Conservation (phyloP, 2,329 filamentous ascomycete species). For the Paecilomyces variotii region DNA sequence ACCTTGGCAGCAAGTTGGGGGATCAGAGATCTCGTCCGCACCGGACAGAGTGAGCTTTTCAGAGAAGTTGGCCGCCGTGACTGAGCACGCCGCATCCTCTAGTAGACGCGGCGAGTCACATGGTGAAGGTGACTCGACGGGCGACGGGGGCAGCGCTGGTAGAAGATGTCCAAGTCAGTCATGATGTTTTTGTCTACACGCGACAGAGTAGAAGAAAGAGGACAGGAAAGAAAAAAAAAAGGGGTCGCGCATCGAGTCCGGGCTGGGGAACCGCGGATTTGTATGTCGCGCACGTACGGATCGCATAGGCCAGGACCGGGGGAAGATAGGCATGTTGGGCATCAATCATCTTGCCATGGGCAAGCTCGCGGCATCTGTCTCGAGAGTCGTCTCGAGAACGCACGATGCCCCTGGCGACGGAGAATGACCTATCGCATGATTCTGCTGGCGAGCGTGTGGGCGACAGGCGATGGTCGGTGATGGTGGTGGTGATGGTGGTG, state of each 20-base stretch:
- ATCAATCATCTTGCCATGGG: conserved; percentile 35
- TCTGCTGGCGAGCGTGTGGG: conserved; percentile 14
- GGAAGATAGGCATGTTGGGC: conserved; percentile 28
- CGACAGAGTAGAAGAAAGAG: conserved; percentile 12
- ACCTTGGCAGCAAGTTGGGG: conserved; percentile 20
- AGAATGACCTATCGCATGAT: conserved; percentile 33
- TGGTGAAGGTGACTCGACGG: conserved; percentile 22
- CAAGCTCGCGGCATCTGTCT: conserved; percentile 23
- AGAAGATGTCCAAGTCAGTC: conserved; percentile 6
- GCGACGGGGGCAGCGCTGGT: conserved; percentile 23
- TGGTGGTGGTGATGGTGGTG: conserved; percentile 3
- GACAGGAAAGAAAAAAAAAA: conserved; percentile 9
- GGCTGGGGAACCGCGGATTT: neutral
- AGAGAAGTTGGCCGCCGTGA: conserved; percentile 17
- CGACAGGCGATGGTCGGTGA: conserved; percentile 8
- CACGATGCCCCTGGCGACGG: conserved; percentile 28
- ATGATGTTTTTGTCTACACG: conserved; percentile 1
- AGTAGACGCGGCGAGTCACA: conserved; percentile 23
- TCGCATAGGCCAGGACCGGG: conserved; percentile 26
- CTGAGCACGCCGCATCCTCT: conserved; percentile 16
- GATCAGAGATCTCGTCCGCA: conserved; percentile 4
- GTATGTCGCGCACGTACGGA: conserved; percentile 22
- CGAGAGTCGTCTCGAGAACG: conserved; percentile 24
- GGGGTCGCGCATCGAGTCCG: conserved; percentile 1
- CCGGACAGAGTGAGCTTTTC: conserved; percentile 11